Percentiles rank a stretch among this genome's conserved stretches.
Conservation (phyloP, 2,329 filamentous ascomycete species). For the Colletotrichum zoysiae region DNA sequence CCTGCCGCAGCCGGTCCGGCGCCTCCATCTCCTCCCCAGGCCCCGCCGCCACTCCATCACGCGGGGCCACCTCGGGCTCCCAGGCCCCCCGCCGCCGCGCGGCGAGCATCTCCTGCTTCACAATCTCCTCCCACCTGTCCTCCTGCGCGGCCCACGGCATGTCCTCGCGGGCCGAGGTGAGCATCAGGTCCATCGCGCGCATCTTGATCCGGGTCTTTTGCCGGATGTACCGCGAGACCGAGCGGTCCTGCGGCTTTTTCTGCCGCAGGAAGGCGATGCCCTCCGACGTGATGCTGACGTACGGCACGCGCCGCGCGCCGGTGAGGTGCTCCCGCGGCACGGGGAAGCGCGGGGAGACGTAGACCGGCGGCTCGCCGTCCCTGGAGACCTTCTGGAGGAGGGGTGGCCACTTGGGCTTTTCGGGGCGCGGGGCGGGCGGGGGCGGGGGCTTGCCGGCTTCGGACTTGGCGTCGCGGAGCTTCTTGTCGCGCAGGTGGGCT, state of each 20-base stretch:
- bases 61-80: not conserved
- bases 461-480: conserved; percentile 18
- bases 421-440: conserved; percentile 41
- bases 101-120: conserved; percentile 47
- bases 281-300: conserved; percentile 64
- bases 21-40: not conserved
- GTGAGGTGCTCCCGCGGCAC: conserved; percentile 62
- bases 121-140: conserved; percentile 62
- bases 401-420: conserved; percentile 47
- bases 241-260: conserved; percentile 72
- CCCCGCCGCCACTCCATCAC: too few species aligned
- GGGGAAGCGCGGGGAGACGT: conserved; percentile 62
- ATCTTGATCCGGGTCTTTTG: conserved; percentile 61
- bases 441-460: conserved; percentile 37
- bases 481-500: conserved; percentile 53
- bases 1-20: not conserved
- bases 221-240: conserved; percentile 68
- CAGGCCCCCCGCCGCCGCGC: not conserved
- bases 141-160: conserved; percentile 54
- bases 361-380: conserved; percentile 56
- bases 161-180: conserved; percentile 46
- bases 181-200: conserved; percentile 52
- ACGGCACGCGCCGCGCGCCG: conserved; percentile 67
- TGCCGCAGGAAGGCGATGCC: conserved; percentile 75
- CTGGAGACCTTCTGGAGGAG: conserved; percentile 51